These are phyloP conservation scores for Dryas integrifolia DNA, from an alignment of 331 rosid genomes.

Conservation along the genomic window DNA sequence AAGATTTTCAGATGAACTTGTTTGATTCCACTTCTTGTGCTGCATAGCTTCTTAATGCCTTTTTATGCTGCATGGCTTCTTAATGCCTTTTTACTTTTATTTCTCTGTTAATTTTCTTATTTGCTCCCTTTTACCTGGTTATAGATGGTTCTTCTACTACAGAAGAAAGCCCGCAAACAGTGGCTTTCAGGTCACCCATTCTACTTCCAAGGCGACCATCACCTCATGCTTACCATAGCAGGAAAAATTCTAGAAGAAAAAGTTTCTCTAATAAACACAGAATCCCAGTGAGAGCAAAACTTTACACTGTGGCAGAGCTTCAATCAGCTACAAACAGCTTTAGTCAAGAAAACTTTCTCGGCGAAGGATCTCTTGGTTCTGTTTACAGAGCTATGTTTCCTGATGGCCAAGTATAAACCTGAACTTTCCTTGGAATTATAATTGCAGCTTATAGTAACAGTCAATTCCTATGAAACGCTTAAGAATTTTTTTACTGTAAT, in stretches of 20 bases:
- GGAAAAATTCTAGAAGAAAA: conserved; percentile 36
- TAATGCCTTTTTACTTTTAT: background rate
- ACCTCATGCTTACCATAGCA: conserved; percentile 36
- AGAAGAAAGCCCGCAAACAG: conserved; percentile 33
- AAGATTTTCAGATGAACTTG: background rate
- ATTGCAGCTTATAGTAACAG: background rate
- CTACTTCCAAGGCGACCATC: conserved; percentile 29
- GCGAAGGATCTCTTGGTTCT: conserved; percentile 90
- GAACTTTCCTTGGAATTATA: background rate
- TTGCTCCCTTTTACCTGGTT: conserved; percentile 6
- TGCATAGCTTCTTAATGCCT: background rate
- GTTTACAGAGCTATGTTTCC: conserved; percentile 81
- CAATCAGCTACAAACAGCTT: conserved; percentile 73
- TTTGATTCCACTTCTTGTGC: background rate
- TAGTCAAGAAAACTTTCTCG: conserved; percentile 57
- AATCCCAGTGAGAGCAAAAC: conserved; percentile 40
- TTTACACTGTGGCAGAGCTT: conserved; percentile 61
- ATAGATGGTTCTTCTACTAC: conserved; percentile 27
- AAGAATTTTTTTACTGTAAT: conserved; percentile 10
- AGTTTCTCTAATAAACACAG: conserved; percentile 36
- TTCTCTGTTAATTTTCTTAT: background rate
- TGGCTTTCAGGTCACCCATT: conserved; percentile 32
- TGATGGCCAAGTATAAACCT: conserved; percentile 57
- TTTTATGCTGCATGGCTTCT: background rate
- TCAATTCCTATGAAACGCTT: conserved; percentile 4